Percentiles rank a stretch among this genome's conserved stretches.
Evolutionary conservation across 164 flowering plant genomes (phyloP).

Genomic region (Vitis amurensis): DNA sequence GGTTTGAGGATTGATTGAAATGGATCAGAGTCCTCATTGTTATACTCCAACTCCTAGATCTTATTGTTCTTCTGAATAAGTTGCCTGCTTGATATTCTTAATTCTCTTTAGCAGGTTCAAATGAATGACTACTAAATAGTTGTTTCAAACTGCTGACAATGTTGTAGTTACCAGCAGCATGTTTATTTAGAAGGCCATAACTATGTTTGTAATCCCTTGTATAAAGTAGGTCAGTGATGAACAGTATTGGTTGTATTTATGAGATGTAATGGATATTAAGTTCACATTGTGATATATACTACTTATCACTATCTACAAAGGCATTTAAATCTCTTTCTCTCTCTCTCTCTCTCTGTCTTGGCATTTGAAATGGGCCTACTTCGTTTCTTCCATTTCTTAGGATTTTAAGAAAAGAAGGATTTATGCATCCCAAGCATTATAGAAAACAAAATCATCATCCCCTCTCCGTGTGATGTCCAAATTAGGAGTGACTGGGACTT

Average conservation of each 20-base stretch:
- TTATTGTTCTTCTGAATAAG: neutral
- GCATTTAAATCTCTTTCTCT: neutral
- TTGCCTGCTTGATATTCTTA: neutral
- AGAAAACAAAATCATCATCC: no score
- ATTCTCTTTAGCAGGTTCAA: neutral
- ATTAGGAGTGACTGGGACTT: no score
- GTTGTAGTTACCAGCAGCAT: neutral
- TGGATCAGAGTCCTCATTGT: neutral
- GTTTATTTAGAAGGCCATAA: neutral
- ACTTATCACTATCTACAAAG: neutral
- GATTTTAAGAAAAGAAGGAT: no score
- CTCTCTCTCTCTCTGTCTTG: no score
- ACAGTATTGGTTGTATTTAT: neutral
- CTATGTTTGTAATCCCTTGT: neutral
- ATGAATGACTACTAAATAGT: neutral
- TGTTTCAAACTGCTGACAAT: neutral
- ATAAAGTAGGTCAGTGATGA: neutral
- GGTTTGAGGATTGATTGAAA: neutral
- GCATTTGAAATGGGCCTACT: no score
- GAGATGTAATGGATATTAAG: neutral
- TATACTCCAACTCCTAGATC: neutral
- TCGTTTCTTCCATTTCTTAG: no score
- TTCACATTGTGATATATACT: neutral
- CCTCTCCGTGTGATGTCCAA: no score
- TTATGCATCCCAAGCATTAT: no score